Evolutionary conservation across 805 yeast genomes (phyloP), one percentile per base, ranked within the genome.

Genomic region (Saturnispora silvae): DNA sequence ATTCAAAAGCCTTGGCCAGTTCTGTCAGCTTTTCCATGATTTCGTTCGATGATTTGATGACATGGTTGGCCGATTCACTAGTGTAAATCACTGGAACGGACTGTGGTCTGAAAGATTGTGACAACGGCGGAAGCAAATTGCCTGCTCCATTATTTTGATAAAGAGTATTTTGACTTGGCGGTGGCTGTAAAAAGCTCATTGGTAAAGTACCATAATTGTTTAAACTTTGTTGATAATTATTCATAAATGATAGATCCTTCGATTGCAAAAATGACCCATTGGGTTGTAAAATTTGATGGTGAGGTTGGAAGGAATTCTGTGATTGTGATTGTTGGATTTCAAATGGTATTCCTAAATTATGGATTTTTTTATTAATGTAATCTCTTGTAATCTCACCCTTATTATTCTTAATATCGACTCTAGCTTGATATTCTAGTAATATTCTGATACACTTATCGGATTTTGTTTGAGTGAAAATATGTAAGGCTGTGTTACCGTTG

Each of bases 401-500:
- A 55, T 42, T 70, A 61, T 59, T 73, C 52, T 46, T 65, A 47
- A 55, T 69, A 57, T 67, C 79, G 47, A 65, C 72, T 50, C 68
- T 59, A 7, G 72, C 80, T 47, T 65, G 77, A 53, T 63, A 69
- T 24, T 63, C 63, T 50, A 67, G 57, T 20, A 72, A 54, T 11
- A 63, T 57, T 39, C 65, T 57, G 17, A 67, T 66, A 37, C 74
- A 59, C 43, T 64, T 69, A 26, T 61, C 54, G 20, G 68, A 65
- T 17, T 64, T 62, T 20, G 70, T 62, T 34, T 60, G 59, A 14
- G 68, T 64, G 30, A 74, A 67, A 20, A 70, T 59, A 50, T 72
- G 77, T 30, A 72, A 56, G 32, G 75, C 70, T 1, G 78, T 71
- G 44, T 71, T 74, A 8, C 79, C 77, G 41, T 70, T 66, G 11